Evolutionary conservation across 495 filamentous ascomycete species (phyloP), one percentile per base, ranked within the genome.

Genomic region (Mycothermus thermophilus): DNA sequence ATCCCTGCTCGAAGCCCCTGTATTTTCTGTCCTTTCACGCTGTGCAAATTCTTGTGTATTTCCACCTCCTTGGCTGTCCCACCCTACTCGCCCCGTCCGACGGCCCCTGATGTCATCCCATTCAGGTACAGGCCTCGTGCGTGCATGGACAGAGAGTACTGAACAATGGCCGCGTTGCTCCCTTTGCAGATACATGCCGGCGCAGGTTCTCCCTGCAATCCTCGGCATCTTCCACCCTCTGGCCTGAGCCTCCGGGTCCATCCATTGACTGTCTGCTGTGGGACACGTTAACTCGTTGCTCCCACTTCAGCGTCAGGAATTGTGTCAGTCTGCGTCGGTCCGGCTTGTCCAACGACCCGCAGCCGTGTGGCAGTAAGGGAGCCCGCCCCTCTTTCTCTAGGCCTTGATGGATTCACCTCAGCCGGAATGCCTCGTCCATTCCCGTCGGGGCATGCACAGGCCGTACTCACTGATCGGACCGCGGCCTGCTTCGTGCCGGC

Each of bases 211-310:
- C 44, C 40, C 46, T 52, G 52, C 51, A 52, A 56, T 62, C 57
- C 60, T 50, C 68, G 67, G 71, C 67, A 70, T 71, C 69, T 69
- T 67, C 40, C 41, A 37, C 60, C 66, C 59, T 55, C 58, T 50
- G 54, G 58, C 54, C 52, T 52, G 44, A 47, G 46, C 47, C 41
- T 44, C 46, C 34, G 37, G 60, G 57, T n/a, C 53, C 57, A 58
- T 50, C 55, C 53, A 32, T 55, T 32, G 52, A 46, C 48, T 41
- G 63, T 59, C 59, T 62, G 64, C 55, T 62, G 71, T 74, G 69
- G 74, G 75, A 78, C 70, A 70, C 73, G 73, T 78, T 78, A 62
- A 64, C 70, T 78, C 74, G 74, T 74, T 57, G 67, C 74, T 75
- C 65, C 68, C 67, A 69, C 71, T 57, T 50, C 60, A 46, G 50